Evolutionary conservation across 495 filamentous ascomycete species (phyloP), one percentile per base, ranked within the genome.

Genomic region (Aspergillus cavernicola): DNA sequence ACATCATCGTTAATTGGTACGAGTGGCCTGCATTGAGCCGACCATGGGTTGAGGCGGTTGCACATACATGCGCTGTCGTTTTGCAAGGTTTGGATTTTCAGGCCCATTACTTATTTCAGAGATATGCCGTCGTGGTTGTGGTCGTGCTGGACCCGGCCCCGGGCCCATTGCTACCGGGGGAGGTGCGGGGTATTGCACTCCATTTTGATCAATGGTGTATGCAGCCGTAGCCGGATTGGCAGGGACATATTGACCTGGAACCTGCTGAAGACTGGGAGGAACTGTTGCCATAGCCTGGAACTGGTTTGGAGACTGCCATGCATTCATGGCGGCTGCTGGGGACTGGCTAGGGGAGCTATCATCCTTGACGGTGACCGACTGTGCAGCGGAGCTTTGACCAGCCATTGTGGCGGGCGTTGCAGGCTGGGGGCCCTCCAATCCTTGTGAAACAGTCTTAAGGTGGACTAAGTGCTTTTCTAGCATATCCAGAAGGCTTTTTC

Each of bases 401-500:
- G 72, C 61, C 68, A 77, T 72, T 35, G 76, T 76, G n/a, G 74
- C 75, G 1, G 79, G 63, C 11, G 75, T 72, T 2, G 76, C 67
- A 22, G 76, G 65, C 15, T 73, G 70, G 58, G 76, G 56, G 41
- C 74, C 70, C 28, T 85, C 84, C 55, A 85, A 78, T n/a, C 75
- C 77, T 47, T 76, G 76, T 20, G 75, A 57, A 1, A 78, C 68
- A 55, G 78, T 79, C 70, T 85, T 90, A 50, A 96, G 78, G 66
- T 89, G 88, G 8, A 80, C 79, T 46, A 98, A 78, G 60, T 96
- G 90, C 61, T 90, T 95, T 66, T 92, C 89, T 12, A 98, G 79
- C 73, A 96, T 90, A 51, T 85, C 83, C 38, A 96, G 77, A 64
- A 98, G 87, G 46, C 92, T 92, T 66, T 97, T 92, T 65, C 91